Base-by-base conservation (phyloP, 345 rosid species). In the Rhodamnia argentea region DNA sequence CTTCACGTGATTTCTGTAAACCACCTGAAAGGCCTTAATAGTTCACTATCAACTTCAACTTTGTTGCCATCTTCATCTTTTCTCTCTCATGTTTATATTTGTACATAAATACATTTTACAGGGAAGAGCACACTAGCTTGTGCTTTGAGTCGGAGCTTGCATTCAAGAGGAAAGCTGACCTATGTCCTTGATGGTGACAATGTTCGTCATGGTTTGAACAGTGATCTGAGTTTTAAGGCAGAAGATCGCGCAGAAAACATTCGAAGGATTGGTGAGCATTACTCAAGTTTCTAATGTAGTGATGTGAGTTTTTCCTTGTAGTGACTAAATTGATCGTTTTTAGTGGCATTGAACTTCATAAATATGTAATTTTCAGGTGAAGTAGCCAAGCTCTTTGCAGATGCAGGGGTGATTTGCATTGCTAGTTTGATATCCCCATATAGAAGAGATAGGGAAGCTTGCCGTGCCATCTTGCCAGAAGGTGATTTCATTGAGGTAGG, bases 71-170 rank as follows among this genome's bases (percentile, higher is more conserved):
- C 51, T 70, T 70, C 81, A 70, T 18, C 37, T 22, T 64, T 23
- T 70, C 47, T 58, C 16, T 26, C 64, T 26, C 29, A 53, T 53
- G 7, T 53, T 53, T 51, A 51, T 64, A 7, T 29, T 29, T 62
- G 14, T 27, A 18, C 32, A 70, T 22, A 10, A 37, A 70, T 32
- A 47, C 9, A 70, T 70, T 70, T 86, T 87, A 10, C 86, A 95
- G 97, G 97, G 51, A 95, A 95, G 90, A 95, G 97, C 92, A 95
- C 97, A n/a, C 83, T 94, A 91, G 97, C 97, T 1, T 95, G 96
- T 87, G 95, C 97, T 10, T 50, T 94, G 87, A 92, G 93, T 56
- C 90, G 88, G 78, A 92, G 89, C 82, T 89, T 94, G 89, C 92
- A 90, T 85, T 88, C 87, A 82, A 92, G 92, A 91, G 94, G 96